These are phyloP conservation scores for Oryza meridionalis DNA, from an alignment of 176 grass and related monocot genomes.

Conservation along the genomic window DNA sequence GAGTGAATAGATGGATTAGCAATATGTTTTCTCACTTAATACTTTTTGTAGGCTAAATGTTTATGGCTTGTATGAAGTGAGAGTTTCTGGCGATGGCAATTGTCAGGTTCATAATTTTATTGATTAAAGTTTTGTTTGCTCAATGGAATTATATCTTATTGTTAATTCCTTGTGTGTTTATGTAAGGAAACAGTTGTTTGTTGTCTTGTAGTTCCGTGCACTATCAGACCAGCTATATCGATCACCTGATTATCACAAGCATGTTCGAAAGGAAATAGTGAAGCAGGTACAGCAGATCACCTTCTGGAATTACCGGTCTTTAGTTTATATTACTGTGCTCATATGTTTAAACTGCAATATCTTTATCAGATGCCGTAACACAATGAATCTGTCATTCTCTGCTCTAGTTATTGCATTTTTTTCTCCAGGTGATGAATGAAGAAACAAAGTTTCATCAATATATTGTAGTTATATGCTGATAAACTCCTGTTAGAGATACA, in stretches of 20 bases:
- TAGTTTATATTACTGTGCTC: conserved; percentile 14
- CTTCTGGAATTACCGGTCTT: conserved; percentile 20
- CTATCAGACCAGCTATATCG: conserved; percentile 92
- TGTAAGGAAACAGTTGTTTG: conserved; percentile 19
- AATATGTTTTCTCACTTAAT: conserved; percentile 23
- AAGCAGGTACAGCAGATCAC: conserved; percentile 67
- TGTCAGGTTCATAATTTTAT: conserved; percentile 72
- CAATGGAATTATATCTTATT: conserved; percentile 18
- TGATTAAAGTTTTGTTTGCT: conserved; percentile 21
- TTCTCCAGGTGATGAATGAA: conserved; percentile 12
- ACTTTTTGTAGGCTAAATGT: conserved; percentile 75
- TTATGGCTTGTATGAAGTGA: conserved; percentile 86
- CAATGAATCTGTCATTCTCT: conserved; percentile 28
- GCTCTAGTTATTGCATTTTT: neutral
- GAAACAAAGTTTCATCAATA: conserved; percentile 3
- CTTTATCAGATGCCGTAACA: conserved; percentile 2
- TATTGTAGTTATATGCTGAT: conserved; percentile 2
- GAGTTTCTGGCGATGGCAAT: conserved; percentile 95
- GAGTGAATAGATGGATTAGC: conserved; percentile 4
- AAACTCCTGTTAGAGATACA: neutral
- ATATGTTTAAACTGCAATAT: conserved; percentile 16
- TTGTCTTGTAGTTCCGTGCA: conserved; percentile 81
- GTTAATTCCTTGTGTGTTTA: conserved; percentile 24
- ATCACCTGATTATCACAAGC: conserved; percentile 86
- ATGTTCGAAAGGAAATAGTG: conserved; percentile 96